Evolutionary conservation across 441 rosid species (phyloP).

Genomic region (Pelargonium citronellum): DNA sequence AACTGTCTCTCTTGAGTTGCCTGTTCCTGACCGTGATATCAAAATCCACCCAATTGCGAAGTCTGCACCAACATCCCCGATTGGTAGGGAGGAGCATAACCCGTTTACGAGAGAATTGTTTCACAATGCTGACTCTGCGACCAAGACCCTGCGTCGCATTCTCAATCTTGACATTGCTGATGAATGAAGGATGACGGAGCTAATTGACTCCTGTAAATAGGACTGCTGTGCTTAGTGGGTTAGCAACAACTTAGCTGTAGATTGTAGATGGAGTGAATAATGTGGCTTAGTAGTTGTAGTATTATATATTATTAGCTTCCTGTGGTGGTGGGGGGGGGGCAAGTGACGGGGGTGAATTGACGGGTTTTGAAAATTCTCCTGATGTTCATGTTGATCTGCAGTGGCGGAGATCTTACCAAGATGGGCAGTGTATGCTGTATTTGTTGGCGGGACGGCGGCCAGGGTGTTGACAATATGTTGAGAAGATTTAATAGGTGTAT

Average conservation of each 20-base stretch:
- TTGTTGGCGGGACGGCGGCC: background rate
- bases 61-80: constrained; percentile 89
- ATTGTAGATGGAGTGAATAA: constrained; percentile 51
- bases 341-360: constrained; percentile 24
- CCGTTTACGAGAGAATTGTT: constrained; percentile 40
- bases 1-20: constrained; percentile 55
- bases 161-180: constrained; percentile 69
- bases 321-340: constrained; percentile 14
- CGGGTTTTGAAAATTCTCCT: constrained; percentile 14
- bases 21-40: constrained; percentile 30
- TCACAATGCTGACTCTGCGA: constrained; percentile 63
- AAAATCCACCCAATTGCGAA: constrained; percentile 48
- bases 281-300: constrained; percentile 24
- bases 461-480: background rate
- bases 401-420: too few relatives aligned
- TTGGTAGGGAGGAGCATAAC: constrained; percentile 34
- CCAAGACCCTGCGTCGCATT: constrained; percentile 81
- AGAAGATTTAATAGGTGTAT: background rate
- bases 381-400: too few relatives aligned
- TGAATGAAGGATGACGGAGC: constrained; percentile 40
- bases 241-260: constrained; percentile 29
- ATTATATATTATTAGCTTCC: constrained; percentile 2
- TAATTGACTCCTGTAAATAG: constrained; percentile 43
- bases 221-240: constrained; percentile 26
- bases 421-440: background rate